Percentiles rank a stretch among this genome's conserved stretches.
These are phyloP conservation scores for Gastrolobium villosum DNA, from an alignment of 306 rosid species.

Conservation along the genomic window DNA sequence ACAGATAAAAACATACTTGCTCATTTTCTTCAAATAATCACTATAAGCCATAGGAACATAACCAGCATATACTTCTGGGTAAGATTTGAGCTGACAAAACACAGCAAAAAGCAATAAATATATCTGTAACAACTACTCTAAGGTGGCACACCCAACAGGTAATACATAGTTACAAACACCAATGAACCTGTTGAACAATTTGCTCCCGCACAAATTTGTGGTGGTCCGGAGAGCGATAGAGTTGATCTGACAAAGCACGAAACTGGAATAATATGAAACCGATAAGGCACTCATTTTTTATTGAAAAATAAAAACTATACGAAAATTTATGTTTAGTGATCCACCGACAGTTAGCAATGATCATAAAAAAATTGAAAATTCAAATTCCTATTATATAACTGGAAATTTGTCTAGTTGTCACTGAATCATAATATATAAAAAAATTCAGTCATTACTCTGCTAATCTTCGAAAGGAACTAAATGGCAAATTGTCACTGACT, in stretches of 20 bases:
- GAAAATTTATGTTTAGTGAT: conserved; percentile 13
- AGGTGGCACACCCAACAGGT: conserved; percentile 8
- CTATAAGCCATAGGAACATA: conserved; percentile 87
- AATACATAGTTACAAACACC: conserved; percentile 25
- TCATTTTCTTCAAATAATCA: conserved; percentile 87
- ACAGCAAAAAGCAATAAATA: conserved; percentile 28
- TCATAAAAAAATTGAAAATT: conserved; percentile 20
- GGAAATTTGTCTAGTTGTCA: conserved; percentile 34
- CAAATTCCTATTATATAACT: conserved; percentile 4
- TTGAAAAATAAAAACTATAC: not conserved
- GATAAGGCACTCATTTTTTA: conserved; percentile 42
- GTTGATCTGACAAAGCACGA: conserved; percentile 96
- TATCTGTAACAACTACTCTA: conserved; percentile 31
- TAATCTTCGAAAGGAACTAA: not conserved
- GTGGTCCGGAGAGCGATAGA: conserved; percentile 84
- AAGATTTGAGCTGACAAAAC: conserved; percentile 67
- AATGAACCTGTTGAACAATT: conserved; percentile 79
- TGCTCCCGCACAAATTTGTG: conserved; percentile 89
- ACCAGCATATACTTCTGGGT: conserved; percentile 70
- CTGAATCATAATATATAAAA: not conserved
- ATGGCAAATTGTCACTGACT: conserved; percentile 1
- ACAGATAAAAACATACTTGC: conserved; percentile 66
- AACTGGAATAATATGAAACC: conserved; percentile 66
- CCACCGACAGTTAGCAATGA: conserved; percentile 16
- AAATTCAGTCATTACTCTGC: not conserved